These are phyloP conservation scores for Myochromella boudieri DNA, from an alignment of 768 basidiomycete species.

Conservation along the genomic window DNA sequence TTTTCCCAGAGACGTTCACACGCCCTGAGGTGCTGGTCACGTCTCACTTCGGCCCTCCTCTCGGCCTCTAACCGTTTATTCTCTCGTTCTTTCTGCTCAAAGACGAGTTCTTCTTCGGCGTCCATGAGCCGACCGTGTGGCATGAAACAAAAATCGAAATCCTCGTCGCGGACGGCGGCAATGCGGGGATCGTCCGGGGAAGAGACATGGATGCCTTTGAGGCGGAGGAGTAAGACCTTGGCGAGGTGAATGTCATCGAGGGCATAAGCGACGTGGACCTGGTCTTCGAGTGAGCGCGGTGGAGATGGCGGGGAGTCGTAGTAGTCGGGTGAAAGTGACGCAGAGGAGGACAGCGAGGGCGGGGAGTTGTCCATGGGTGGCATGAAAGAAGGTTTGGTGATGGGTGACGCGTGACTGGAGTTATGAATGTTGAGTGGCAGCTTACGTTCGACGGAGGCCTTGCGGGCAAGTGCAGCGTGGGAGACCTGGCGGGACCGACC, in stretches of 20 bases:
- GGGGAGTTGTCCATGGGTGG: constrained; percentile 4
- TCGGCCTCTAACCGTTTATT: constrained; percentile 33
- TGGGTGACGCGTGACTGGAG: not conserved
- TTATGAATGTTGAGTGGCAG: not conserved
- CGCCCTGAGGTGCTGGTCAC: constrained; percentile 38
- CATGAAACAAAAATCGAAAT: constrained; percentile 48
- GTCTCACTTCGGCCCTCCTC: constrained; percentile 33
- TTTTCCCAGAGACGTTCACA: constrained; percentile 51
- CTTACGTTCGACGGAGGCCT: constrained; percentile 40
- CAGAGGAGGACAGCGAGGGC: constrained; percentile 27
- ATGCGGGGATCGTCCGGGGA: constrained; percentile 64
- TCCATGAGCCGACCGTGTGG: constrained; percentile 42
- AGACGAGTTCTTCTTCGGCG: constrained; percentile 39
- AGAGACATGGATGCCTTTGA: constrained; percentile 62
- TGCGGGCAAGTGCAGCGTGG: constrained; percentile 39
- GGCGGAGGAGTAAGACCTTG: constrained; percentile 59
- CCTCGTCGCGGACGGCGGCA: constrained; percentile 54
- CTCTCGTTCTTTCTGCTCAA: constrained; percentile 23
- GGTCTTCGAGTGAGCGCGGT: constrained; percentile 56
- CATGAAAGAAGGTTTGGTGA: constrained; percentile 8
- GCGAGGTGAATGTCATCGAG: constrained; percentile 67
- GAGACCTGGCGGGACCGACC: constrained; percentile 37
- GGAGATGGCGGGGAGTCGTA: constrained; percentile 45
- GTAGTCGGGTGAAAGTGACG: constrained; percentile 38
- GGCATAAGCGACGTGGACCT: constrained; percentile 66